Base-by-base conservation (phyloP, 1,284 basidiomycete genomes). In the Ganoderma multipileum region DNA sequence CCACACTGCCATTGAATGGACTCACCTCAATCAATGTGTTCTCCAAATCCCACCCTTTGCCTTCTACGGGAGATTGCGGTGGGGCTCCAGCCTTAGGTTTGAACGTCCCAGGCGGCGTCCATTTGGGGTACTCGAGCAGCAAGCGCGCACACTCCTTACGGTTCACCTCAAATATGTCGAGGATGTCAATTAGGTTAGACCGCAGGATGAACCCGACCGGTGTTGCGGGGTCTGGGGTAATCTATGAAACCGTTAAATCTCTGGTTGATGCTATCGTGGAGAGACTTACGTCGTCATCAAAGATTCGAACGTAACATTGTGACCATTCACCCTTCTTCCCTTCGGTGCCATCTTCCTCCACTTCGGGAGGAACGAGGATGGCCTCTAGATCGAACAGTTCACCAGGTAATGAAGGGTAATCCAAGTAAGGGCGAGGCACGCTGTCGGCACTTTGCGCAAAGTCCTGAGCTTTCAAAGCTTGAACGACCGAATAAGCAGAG, bases 91-190 rank as follows among this genome's bases (percentile, higher is more conserved):
- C 86, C 76, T 85, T 87, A 9, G 89, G 87, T 74, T 91, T 93
- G 86, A 98, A 99, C 0, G 95, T 96, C 2, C 95, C 95, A 8
- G 87, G 84, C 0, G 91, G 79, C 63, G 92, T 87, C 94, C 96
- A 98, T 75, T 92, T 93, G 0, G 95, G 94, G 62, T 96, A 90
- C 74, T 96, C 93, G 50, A 99, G 86, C 2, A 99, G 85, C 14
- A 98, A 82, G 14, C 93, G 86, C 1, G 97, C 95, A 74, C 93
- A 95, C 76, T 99, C 97, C 80, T 98, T 98, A 65, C 97, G 89
- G 80, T 99, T 99, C 60, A 98, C 89, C 80, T 99, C 97, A 78
- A 95, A 99, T 38, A 99, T 92, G 73, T 96, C 91, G 65, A 98
- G 83, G 59, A 94, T 88, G 78, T 99, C 97, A n/a, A 90, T 82